phyloP scores from a whole-genome alignment of 768 basidiomycete genomes.

The Trametes elegans region DNA sequence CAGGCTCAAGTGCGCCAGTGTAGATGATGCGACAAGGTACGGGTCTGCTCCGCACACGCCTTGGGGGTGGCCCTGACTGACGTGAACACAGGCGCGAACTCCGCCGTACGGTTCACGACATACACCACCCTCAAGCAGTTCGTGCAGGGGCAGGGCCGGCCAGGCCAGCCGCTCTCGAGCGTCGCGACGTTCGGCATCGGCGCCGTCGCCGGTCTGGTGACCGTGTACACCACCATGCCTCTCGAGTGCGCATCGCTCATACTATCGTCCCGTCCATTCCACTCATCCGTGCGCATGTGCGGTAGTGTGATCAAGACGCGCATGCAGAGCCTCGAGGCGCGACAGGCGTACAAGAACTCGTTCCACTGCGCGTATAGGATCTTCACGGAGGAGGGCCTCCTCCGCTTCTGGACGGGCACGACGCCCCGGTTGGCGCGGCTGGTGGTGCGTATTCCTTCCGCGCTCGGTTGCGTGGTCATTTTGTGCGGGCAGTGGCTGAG shows the following conservation, averaged over 20 bases:
- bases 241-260: conserved; percentile 54
- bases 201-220: conserved; percentile 89
- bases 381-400: conserved; percentile 87
- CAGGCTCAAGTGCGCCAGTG: background rate
- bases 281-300: background rate
- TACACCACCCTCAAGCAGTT: conserved; percentile 94
- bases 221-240: conserved; percentile 89
- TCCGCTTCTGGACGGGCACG: conserved; percentile 96
- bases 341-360: conserved; percentile 83
- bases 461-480: background rate
- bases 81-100: conserved; percentile 60
- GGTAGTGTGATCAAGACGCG: conserved; percentile 96
- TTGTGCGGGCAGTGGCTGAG: background rate
- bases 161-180: conserved; percentile 81
- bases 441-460: conserved; percentile 53
- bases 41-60: too few relatives aligned
- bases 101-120: conserved; percentile 92
- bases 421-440: conserved; percentile 85
- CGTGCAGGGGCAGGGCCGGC: conserved; percentile 78
- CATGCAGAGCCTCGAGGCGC: conserved; percentile 91
- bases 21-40: conserved; percentile 94
- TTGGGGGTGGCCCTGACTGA: too few relatives aligned
- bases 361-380: conserved; percentile 96
- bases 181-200: conserved; percentile 94
- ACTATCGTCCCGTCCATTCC: background rate